Conservation (phyloP, 169 alveolate species). For the Miamiensis avidus region DNA sequence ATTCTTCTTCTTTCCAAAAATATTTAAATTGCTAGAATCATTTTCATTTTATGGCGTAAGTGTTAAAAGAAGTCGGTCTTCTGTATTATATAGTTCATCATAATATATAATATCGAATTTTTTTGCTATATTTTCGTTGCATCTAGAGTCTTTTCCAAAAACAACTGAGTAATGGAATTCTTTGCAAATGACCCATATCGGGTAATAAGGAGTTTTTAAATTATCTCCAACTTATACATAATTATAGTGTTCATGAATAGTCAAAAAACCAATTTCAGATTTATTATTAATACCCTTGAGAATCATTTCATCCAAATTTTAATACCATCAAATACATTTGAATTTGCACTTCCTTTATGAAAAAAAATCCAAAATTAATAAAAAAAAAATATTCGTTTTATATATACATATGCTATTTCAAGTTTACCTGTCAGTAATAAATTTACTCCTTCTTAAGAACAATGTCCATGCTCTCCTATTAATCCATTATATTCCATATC, state of each 20-base stretch:
- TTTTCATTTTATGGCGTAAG: constrained; percentile 30
- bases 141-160: constrained; percentile 45
- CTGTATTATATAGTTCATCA: constrained; percentile 52
- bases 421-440: constrained; percentile 54
- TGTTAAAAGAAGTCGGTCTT: constrained; percentile 53
- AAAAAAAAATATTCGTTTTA: no score
- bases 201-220: constrained; percentile 51
- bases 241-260: constrained; percentile 54
- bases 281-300: constrained; percentile 52
- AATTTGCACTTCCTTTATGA: constrained; percentile 13
- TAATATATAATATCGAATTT: constrained; percentile 55
- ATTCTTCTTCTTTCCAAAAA: constrained; percentile 1
- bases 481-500: constrained; percentile 47
- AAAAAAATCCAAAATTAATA: no score
- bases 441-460: constrained; percentile 61
- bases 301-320: constrained; percentile 51
- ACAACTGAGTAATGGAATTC: constrained; percentile 61
- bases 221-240: constrained; percentile 53
- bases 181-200: constrained; percentile 64
- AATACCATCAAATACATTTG: constrained; percentile 62
- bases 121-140: constrained; percentile 15
- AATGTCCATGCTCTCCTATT: constrained; percentile 62
- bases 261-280: constrained; percentile 56
- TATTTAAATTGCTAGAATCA: constrained; percentile 17
- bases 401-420: no score